Base-by-base conservation (phyloP, 2,329 filamentous ascomycete species). In the Cryphonectria radicalis region DNA sequence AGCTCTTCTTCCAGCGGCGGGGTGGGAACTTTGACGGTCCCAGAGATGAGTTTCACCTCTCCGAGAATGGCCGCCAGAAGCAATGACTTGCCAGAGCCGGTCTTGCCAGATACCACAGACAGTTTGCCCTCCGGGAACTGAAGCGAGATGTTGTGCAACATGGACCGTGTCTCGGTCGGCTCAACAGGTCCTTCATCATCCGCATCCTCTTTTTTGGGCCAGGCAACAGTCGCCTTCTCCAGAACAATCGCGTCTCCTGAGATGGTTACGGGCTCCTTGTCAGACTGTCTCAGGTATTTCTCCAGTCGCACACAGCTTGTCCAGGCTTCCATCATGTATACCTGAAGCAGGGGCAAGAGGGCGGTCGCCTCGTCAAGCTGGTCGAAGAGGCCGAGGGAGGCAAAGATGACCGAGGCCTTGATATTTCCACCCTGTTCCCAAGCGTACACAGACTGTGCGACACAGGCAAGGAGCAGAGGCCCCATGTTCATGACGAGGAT, bases 21-120 rank as follows among this genome's bases (percentile, higher is more conserved):
- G 1, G 73, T 46, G 3, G 79, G 80, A 10, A 78, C 75, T 28
- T 66, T 73, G 43, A 81, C 73, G 8, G 67, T 72, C 3, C 81
- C 81, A 0, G 78, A 75, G 37, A 82, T 59, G 5, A 82, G 76
- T 64, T 81, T 79, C 37, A 81, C 81, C 68, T 83, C 81, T 7
- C 81, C 81, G 3, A 83, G 73, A 35, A 83, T 79, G 10, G 81
- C 80, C 0, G 81, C 79, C 55, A 83, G 74, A 19, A 83, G 75
- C 4, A 82, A 78, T 43, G 79, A 82, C 75, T 83, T 83, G 4
- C 81, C 81, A 3, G 81, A 77, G 1, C 81, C 81, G 0, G 81
- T 82, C 63, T 81, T 81, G 11, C 81, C 81, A 1, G 78, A 76
- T 22, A 83, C 77, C 7, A 83, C 74, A 35, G 77, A 82, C 57